Evolutionary conservation across 805 yeast genomes (phyloP), one percentile per base, ranked within the genome.

Genomic region (Schizosaccharomyces osmophilus): DNA sequence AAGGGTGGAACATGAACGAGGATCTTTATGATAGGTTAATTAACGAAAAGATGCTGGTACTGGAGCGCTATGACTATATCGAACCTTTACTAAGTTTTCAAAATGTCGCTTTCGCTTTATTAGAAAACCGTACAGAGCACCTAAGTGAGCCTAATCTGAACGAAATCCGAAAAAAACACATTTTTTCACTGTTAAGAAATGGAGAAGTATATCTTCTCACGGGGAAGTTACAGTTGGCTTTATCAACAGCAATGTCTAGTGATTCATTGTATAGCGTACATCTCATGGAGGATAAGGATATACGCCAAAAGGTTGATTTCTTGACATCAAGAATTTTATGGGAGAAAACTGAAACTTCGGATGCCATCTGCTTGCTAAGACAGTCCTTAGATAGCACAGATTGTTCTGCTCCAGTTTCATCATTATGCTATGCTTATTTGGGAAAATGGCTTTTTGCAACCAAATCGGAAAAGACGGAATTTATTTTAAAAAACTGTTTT

Each of bases 141-240:
- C 13, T 36, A 13, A 11, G 15, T 13, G 17, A 36, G 8, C 15
- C 11, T 36, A 36, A 36, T 36, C 41, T 36, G 41, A 36, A 36
- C 0, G 69, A 73, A n/a, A 22, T 19, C 22, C 41, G 59, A 13
- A 55, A 32, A 19, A 24, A 32, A 15, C 29, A 29, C 11, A 55
- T 32, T 13, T 55, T 26, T 13, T 13, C 19, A n/a, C 39, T 31
- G 17, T n/a, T 29, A 15, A 32, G 22, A 17, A 45, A 19, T n/a
- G 26, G 51, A n/a, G 51, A 45, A 24, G 22, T 24, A 9, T 45
- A 19, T 45, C 26, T 45, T 19, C 22, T 45, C 8, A 24, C 26
- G 5, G 48, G 45, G 15, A 22, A 19, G 13, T 36, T 19, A 19
- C 48, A 41, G 29, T n/a, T 32, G 24, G 43, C 48, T 32, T 36